A percentile compares a stretch with the other conserved stretches of the same genome.
These are phyloP conservation scores for Malus sieversii DNA, from an alignment of 306 rosid genomes.

Conservation along the genomic window DNA sequence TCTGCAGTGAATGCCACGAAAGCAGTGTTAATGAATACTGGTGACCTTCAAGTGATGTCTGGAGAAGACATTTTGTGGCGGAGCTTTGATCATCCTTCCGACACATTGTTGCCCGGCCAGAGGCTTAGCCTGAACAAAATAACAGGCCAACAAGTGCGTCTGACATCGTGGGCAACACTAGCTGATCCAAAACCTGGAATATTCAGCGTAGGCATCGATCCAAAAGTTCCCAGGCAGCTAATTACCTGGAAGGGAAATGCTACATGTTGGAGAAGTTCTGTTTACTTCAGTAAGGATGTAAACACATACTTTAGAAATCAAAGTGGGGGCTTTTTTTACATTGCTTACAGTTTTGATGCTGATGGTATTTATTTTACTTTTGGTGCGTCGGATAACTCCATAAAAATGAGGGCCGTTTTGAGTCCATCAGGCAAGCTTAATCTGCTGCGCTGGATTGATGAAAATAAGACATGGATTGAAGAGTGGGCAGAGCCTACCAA, in stretches of 20 bases:
- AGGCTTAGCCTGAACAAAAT: not conserved
- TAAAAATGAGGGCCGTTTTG: not conserved
- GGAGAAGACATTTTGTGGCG: too few relatives aligned
- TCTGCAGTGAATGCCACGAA: not conserved
- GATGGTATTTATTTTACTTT: not conserved
- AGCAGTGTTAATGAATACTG: not conserved
- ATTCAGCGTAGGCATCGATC: not conserved
- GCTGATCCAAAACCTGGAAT: not conserved
- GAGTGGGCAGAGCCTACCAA: not conserved
- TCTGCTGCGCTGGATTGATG: not conserved
- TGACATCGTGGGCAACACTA: not conserved
- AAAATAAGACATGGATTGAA: not conserved
- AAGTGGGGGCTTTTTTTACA: not conserved
- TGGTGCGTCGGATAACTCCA: not conserved
- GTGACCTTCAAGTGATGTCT: not conserved
- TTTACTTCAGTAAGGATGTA: not conserved
- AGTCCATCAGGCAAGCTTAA: not conserved
- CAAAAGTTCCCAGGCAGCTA: not conserved
- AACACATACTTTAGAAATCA: not conserved
- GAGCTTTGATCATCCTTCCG: not conserved
- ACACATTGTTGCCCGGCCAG: constrained; percentile 23
- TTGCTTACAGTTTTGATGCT: not conserved
- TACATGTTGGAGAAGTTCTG: not conserved
- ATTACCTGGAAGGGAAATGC: not conserved
- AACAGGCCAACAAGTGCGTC: not conserved